Evolutionary conservation across 352 stramenopile species (phyloP).

Genomic region (Pythium monospermum): DNA sequence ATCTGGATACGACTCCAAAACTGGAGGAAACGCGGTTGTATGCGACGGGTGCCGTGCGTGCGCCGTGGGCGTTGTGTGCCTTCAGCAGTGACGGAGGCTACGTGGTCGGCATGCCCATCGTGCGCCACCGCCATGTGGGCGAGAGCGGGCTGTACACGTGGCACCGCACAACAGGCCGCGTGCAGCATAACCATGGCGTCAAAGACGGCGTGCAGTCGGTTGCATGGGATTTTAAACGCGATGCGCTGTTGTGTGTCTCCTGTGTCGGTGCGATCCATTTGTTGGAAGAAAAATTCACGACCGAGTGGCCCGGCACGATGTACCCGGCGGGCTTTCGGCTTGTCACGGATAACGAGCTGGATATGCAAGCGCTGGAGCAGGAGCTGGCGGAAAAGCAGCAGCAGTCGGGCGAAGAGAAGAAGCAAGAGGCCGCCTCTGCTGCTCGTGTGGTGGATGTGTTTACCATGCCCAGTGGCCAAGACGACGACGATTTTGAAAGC

Average conservation of each 20-base stretch:
- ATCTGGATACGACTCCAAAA: constrained; percentile 8
- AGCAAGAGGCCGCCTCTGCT: constrained; percentile 2
- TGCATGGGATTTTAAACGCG: constrained; percentile 45
- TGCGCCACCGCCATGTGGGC: constrained; percentile 74
- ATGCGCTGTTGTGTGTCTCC: constrained; percentile 61
- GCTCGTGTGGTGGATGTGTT: constrained; percentile 46
- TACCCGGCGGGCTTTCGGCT: constrained; percentile 77
- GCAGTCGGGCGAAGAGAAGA: constrained; percentile 3
- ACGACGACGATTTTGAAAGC: constrained; percentile 15
- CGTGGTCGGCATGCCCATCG: constrained; percentile 66
- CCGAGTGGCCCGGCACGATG: constrained; percentile 76
- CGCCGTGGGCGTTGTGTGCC: constrained; percentile 65
- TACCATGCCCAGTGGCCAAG: constrained; percentile 12
- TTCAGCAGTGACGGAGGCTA: constrained; percentile 65
- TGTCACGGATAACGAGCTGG: constrained; percentile 74
- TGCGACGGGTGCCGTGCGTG: constrained; percentile 60
- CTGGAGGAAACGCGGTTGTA: constrained; percentile 50
- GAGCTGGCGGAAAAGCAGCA: constrained; percentile 37
- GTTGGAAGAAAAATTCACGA: constrained; percentile 70
- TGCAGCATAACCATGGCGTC: constrained; percentile 72
- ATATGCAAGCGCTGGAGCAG: constrained; percentile 31
- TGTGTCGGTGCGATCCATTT: constrained; percentile 61
- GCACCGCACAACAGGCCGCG: constrained; percentile 42
- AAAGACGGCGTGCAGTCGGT: constrained; percentile 66
- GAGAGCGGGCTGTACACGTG: constrained; percentile 81